Evolutionary conservation across 2,329 filamentous ascomycete species (phyloP).

Genomic region (Exophiala aquamarina): DNA sequence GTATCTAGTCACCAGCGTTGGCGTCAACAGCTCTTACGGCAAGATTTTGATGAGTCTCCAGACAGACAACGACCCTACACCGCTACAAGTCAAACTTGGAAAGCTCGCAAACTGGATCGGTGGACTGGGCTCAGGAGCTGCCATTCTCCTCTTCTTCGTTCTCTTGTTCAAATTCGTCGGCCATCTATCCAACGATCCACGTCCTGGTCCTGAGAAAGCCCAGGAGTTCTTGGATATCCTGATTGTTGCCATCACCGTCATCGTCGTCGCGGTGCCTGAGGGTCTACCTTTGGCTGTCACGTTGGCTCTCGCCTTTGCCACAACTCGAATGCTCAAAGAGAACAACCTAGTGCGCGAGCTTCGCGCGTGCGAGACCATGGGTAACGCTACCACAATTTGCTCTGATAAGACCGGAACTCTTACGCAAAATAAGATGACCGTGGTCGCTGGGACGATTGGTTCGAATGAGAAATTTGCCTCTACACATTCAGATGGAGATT

Average conservation of each 20-base stretch:
- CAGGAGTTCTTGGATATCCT: conserved; percentile 75
- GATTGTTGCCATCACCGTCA: conserved; percentile 76
- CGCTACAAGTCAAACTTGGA: conserved; percentile 74
- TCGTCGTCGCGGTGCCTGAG: conserved; percentile 77
- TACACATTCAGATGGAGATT: conserved; percentile 13
- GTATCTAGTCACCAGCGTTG: conserved; percentile 72
- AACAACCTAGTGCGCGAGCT: conserved; percentile 75
- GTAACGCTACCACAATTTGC: conserved; percentile 76
- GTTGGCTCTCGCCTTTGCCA: conserved; percentile 73
- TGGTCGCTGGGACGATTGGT: conserved; percentile 70
- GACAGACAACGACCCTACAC: conserved; percentile 72
- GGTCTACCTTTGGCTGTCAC: conserved; percentile 77
- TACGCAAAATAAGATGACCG: conserved; percentile 74
- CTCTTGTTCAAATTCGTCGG: conserved; percentile 84
- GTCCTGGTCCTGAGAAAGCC: conserved; percentile 69
- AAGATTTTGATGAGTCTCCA: conserved; percentile 73
- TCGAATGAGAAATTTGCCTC: conserved; percentile 53
- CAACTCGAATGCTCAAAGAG: conserved; percentile 73
- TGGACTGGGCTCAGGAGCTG: conserved; percentile 70
- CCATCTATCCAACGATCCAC: conserved; percentile 55
- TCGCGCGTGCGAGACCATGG: conserved; percentile 79
- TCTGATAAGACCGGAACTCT: conserved; percentile 77
- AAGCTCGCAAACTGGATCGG: conserved; percentile 75
- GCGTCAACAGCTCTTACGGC: conserved; percentile 71
- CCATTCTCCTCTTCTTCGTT: conserved; percentile 79